Evolutionary conservation across 2,329 filamentous ascomycete genomes (phyloP), one percentile per base, ranked within the genome.

Genomic region (Didymella keratinophila): DNA sequence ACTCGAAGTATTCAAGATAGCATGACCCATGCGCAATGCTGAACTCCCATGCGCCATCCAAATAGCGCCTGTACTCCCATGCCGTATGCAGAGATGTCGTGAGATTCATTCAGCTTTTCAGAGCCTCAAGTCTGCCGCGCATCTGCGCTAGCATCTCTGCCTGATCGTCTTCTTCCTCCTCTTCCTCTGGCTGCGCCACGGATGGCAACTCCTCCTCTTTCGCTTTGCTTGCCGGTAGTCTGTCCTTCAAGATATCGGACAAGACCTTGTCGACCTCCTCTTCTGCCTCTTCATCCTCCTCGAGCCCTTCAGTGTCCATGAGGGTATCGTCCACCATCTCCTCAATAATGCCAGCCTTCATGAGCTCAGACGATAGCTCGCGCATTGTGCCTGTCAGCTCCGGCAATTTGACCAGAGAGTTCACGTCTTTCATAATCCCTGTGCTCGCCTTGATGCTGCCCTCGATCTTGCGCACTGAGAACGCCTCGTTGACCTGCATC

Each of bases 401-500:
- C 11, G 95, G 95, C 68, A 99, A 79, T 27, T 89, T 84, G 48
- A 97, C 87, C 25, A 98, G 83, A 16, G 84, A 86, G 77, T 98
- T 98, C 59, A 99, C 92, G 76, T 98, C 93, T 79, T 93, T 94
- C 95, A 99, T 98, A 68, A 99, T 93, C 43, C 91, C 90, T 9
- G 94, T 93, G 68, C 89, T 92, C 41, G 90, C 89, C 66, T 87
- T 86, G 72, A 99, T 93, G 71, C 89, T 93, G 44, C 93, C 94
- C 79, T 98, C 93, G 64, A 99, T 98, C 83, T 96, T 96, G 68
- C 92, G 89, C 70, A 98, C 89, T 1, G 92, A 91, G 78, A 98
- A 98, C 1, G 95, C 93, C 80, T 98, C 94, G 72, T 93, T 92
- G 72, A 99, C 94, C 79, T 98, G 95, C 93, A 98, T 96, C 78